Evolutionary conservation across 495 filamentous ascomycete species (phyloP).

Genomic region (Podospora bellae-mahoneyi): DNA sequence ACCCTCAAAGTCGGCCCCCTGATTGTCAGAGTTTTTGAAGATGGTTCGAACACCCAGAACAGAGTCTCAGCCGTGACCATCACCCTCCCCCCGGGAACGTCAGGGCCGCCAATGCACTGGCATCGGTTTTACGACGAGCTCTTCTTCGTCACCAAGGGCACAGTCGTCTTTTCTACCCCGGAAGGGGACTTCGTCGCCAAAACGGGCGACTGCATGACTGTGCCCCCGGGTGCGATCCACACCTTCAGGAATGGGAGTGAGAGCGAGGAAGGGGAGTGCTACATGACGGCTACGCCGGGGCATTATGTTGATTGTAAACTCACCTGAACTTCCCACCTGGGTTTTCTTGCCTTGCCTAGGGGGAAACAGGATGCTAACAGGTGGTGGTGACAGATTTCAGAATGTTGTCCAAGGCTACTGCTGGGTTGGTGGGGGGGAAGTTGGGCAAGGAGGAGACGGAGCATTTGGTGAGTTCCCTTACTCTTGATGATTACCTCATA

Average conservation of each 20-base stretch:
- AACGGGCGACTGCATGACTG: conserved; percentile 50
- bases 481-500: too few relatives aligned
- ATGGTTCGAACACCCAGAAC: conserved; percentile 41
- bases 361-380: conserved; percentile 8
- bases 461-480: conserved; percentile 18
- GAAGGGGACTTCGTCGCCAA: conserved; percentile 44
- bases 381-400: conserved; percentile 27
- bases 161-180: conserved; percentile 38
- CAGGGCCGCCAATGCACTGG: conserved; percentile 46
- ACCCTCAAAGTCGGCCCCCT: conserved; percentile 32
- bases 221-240: conserved; percentile 50
- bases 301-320: conserved; percentile 34
- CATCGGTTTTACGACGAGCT: conserved; percentile 53
- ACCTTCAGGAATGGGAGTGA: conserved; percentile 54
- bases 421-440: conserved; percentile 17
- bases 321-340: background rate
- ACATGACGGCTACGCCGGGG: conserved; percentile 53
- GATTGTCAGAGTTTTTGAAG: conserved; percentile 33
- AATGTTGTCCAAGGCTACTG: conserved; percentile 32
- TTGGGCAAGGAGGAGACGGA: conserved; percentile 22
- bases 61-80: conserved; percentile 48
- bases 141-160: conserved; percentile 49
- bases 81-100: conserved; percentile 43
- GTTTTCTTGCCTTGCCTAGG: background rate
- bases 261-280: conserved; percentile 50